Base-by-base conservation (phyloP, 495 filamentous ascomycete genomes). In the Aspergillus cristatus region DNA sequence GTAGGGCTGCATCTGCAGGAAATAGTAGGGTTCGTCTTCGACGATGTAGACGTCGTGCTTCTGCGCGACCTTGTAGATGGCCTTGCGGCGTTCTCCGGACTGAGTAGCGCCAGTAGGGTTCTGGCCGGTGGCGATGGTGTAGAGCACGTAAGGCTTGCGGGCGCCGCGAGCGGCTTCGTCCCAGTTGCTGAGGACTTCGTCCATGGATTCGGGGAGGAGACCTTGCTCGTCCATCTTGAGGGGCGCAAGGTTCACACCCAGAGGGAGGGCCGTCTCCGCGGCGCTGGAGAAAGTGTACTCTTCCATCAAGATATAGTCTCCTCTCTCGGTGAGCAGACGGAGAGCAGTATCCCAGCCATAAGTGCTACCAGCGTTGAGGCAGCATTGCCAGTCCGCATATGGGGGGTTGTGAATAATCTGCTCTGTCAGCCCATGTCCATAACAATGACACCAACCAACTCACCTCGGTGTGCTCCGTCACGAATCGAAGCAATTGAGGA, bases 1-100 rank as follows among this genome's bases (percentile, higher is more conserved):
- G 60, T 89, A 91, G 1, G 85, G 78, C 54, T 85, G 77, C 87
- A 98, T 95, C 65, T 98, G 91, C 35, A 98, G 70, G 67, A 90
- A 98, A 63, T 96, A 97, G 61, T 95, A 96, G 10, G 90, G 90
- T 54, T 97, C 90, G 53, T 97, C 90, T 62, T 97, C 90, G 35
- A 97, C 52, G 54, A 97, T 89, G 53, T 75, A 82, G 28, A 97
- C 42, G 51, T 94, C 85, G 54, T 94, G 84, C 60, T 84, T 83
- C 54, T 80, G 78, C 17, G 77, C 78, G 7, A 94, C 71, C 12
- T 59, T 62, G 64, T 95, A 95, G 30, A 97, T 70, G 15, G 69
- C 78, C 40, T 70, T 58, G 10, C 88, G 65, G 29, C 90, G 72
- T 54, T 71, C 54, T 28, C 50, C 49, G 14, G 73, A 61, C 57